Base-by-base conservation (phyloP, 2,329 filamentous ascomycete genomes). In the Madurella fahalii region DNA sequence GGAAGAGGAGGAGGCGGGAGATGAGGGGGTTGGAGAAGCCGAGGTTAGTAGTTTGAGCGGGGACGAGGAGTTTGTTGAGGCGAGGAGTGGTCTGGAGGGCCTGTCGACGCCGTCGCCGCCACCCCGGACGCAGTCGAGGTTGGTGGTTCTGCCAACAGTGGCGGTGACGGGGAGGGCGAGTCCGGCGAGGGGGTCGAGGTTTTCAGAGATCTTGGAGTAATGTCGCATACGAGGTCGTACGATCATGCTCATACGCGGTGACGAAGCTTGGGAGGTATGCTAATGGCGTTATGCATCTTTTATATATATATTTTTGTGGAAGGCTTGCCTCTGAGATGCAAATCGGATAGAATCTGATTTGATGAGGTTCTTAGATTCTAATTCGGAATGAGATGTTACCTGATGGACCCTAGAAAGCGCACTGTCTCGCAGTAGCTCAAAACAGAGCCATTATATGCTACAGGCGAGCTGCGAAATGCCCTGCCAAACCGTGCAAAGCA, bases 161-260 rank as follows among this genome's bases (percentile, higher is more conserved):
- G 17, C 41, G 15, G 25, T 40, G 20, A 31, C 39, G 44, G 57
- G 56, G 61, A 68, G 68, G 42, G 67, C 65, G 39, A 78, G 74
- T 64, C 77, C 77, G 16, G 70, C 69, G 7, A 68, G 77, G 57
- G 74, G 74, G 57, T 77, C 77, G 31, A 76, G 70, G 62, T 82
- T 82, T 64, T 68, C 72, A 20, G 79, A 82, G 70, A 74, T 76
- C 46, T 68, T 81, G 45, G 66, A 70, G 49, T 64, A 63, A 58
- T 4, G 7, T 4, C 2, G 9, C 9, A 16, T 17, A 30, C 20
- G 20, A 1, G 13, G 11, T 31, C 2, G 32, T 17, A 5, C 20
- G 7, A 30, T 32, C 20, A n/a, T 16, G 30, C 30, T 31, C 5
- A 9, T 20, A 41, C 16, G 8, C 16, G 8, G 9, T 11, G 9